Evolutionary conservation across 2,329 filamentous ascomycete species (phyloP).

Genomic region (Trichoderma citrinoviride): DNA sequence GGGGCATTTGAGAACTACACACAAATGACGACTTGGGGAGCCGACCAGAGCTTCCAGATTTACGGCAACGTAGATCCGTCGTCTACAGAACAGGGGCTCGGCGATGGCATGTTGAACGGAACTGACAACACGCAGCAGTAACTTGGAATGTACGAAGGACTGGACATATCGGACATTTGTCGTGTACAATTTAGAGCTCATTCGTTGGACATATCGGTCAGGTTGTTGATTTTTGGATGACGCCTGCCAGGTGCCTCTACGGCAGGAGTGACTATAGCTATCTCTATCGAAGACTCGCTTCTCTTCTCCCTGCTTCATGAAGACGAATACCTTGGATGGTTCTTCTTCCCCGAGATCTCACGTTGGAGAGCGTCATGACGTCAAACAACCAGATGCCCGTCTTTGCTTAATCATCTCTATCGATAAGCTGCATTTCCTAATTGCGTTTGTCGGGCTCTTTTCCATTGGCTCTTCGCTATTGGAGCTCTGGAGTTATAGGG

Average conservation of each 20-base stretch:
- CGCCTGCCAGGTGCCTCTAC: not conserved
- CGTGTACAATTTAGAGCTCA: constrained; percentile 16
- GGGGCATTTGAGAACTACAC: constrained; percentile 57
- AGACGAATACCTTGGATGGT: not conserved
- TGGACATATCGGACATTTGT: not conserved
- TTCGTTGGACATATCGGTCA: constrained; percentile 1
- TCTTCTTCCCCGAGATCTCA: not conserved
- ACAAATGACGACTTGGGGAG: constrained; percentile 51
- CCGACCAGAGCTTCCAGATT: constrained; percentile 52
- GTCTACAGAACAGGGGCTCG: constrained; percentile 31
- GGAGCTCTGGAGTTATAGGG: not conserved
- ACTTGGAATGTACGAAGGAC: not conserved
- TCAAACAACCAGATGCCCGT: too few species aligned
- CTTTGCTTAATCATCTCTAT: constrained; percentile 4
- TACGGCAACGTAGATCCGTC: constrained; percentile 39
- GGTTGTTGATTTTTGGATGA: not conserved
- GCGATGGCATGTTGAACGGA: constrained; percentile 27
- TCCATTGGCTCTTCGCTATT: too few species aligned
- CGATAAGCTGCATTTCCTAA: not conserved
- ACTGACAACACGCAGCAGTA: constrained; percentile 14
- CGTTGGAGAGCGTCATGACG: too few species aligned
- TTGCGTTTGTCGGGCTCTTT: not conserved
- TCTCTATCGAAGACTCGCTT: not conserved
- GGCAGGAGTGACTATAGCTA: not conserved
- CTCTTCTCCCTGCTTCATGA: not conserved